phyloP scores from a whole-genome alignment of 371 early-diverging fungal species.

The Nematocida sp. region DNA sequence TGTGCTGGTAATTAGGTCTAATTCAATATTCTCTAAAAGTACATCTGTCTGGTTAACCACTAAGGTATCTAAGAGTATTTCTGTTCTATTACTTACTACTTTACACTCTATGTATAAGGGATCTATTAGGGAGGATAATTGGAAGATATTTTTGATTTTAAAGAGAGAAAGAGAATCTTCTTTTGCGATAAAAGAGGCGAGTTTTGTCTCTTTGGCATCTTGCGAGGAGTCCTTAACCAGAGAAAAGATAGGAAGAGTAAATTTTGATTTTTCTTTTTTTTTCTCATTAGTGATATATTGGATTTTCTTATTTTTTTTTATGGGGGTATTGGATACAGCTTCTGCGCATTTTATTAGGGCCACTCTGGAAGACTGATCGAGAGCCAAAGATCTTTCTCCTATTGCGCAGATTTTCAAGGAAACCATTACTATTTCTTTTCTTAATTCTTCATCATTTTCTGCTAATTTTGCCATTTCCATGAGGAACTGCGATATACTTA shows the following conservation, averaged over 20 bases:
- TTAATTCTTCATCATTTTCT: background rate
- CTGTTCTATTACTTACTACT: conserved; percentile 85
- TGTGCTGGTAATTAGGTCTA: conserved; percentile 90
- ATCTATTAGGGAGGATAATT: conserved; percentile 89
- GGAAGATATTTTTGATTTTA: conserved; percentile 72
- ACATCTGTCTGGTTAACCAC: conserved; percentile 91
- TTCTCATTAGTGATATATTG: background rate
- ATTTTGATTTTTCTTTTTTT: background rate
- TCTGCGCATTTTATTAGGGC: conserved; percentile 41
- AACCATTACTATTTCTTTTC: conserved; percentile 32
- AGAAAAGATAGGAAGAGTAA: conserved; percentile 21
- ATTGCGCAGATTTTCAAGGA: conserved; percentile 52
- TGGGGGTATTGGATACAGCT: background rate
- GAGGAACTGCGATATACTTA: conserved; percentile 44
- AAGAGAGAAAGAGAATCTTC: conserved; percentile 15
- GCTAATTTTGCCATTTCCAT: conserved; percentile 34
- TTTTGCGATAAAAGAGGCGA: conserved; percentile 1
- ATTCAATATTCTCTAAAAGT: conserved; percentile 84
- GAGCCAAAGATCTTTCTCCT: conserved; percentile 36
- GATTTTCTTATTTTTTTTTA: background rate
- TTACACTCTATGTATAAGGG: conserved; percentile 95
- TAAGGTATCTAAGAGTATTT: conserved; percentile 80
- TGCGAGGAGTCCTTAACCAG: conserved; percentile 9
- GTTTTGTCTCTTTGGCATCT: background rate
- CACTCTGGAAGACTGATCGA: conserved; percentile 57